Base-by-base conservation (phyloP, 805 yeast genomes). In the Zygosaccharomyces pseudorouxii region DNA sequence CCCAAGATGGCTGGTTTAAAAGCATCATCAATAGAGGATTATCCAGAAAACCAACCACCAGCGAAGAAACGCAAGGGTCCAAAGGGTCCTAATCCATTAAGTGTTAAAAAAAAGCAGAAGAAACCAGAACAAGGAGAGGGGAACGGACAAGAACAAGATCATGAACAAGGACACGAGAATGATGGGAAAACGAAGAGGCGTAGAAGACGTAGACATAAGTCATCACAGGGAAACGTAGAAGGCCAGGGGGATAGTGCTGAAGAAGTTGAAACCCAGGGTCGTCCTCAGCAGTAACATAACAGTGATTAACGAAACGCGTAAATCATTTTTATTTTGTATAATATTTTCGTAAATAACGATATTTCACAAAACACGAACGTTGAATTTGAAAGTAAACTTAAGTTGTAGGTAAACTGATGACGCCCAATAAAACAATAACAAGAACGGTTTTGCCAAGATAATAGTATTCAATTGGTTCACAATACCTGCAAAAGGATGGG, bases 11-110 rank as follows among this genome's bases (percentile, higher is more conserved):
- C 78, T 0, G 83, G 85, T 3, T 64, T 73, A n/a, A 56, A 64
- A 11, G 58, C 53, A 29, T 64, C 43, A 46, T 58, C 39, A 19
- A 60, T 46, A 1, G 57, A 49, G 10, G 59, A 16, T 8, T 36
- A 41, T 19, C 7, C 36, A 33, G 37, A 33, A 33, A 33, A 14
- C 19, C 37, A 33, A 6, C 29, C 39, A 20, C 48, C 39, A 36
- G 59, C 41, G 46, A 74, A 78, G 63, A 82, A 80, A 67, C 75
- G 79, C 52, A 52, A 73, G 57, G 89, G 90, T 3, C 84, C 89
- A 9, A 85, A 81, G 57, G 90, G 78, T 27, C 96, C 97, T 5
- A 92, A 92, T 64, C 97, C 98, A 1, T 71, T 92, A 58, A 89
- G 97, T 70, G 72, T 89, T 45, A 89, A 88, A 71, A 89, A 84